These are phyloP conservation scores for Calonectria pseudoturangicola DNA, from an alignment of 2,329 filamentous ascomycete species.

Conservation along the genomic window DNA sequence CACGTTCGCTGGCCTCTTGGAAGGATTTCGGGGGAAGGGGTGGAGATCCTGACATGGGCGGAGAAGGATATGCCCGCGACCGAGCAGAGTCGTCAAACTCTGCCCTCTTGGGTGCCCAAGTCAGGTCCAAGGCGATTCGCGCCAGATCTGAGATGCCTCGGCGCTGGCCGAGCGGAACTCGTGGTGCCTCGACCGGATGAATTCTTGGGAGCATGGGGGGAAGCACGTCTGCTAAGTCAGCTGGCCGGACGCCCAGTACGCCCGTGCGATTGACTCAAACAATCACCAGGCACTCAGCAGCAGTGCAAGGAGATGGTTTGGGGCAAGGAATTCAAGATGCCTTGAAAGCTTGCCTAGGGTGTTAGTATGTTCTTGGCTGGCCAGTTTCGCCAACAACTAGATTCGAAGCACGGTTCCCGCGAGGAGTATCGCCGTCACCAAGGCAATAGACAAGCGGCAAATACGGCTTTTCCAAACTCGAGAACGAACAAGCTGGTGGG, in stretches of 20 bases:
- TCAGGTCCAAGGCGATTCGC: constrained; percentile 69
- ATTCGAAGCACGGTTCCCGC: constrained; percentile 17
- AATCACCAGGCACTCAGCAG: constrained; percentile 33
- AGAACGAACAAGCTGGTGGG: constrained; percentile 34
- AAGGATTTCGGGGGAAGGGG: constrained; percentile 75
- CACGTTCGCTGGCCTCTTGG: constrained; percentile 74
- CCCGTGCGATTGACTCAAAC: constrained; percentile 42
- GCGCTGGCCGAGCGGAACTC: constrained; percentile 73
- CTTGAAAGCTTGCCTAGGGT: constrained; percentile 27
- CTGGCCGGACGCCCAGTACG: constrained; percentile 43
- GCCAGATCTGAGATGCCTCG: constrained; percentile 74
- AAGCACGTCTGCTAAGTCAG: constrained; percentile 51
- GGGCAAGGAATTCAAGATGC: constrained; percentile 33
- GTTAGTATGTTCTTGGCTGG: constrained; percentile 30
- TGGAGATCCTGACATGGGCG: constrained; percentile 84
- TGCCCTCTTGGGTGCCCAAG: constrained; percentile 70
- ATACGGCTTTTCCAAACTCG: constrained; percentile 33
- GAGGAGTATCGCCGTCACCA: constrained; percentile 10
- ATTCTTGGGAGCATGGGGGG: constrained; percentile 73
- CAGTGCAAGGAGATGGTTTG: constrained; percentile 19
- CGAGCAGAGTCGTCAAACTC: constrained; percentile 71
- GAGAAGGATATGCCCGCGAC: constrained; percentile 80
- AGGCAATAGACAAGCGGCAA: constrained; percentile 28
- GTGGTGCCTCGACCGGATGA: constrained; percentile 64
- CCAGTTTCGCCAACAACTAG: constrained; percentile 24